Base-by-base conservation (phyloP, 1,284 basidiomycete genomes). In the Cutaneotrichosporon cyanovorans region DNA sequence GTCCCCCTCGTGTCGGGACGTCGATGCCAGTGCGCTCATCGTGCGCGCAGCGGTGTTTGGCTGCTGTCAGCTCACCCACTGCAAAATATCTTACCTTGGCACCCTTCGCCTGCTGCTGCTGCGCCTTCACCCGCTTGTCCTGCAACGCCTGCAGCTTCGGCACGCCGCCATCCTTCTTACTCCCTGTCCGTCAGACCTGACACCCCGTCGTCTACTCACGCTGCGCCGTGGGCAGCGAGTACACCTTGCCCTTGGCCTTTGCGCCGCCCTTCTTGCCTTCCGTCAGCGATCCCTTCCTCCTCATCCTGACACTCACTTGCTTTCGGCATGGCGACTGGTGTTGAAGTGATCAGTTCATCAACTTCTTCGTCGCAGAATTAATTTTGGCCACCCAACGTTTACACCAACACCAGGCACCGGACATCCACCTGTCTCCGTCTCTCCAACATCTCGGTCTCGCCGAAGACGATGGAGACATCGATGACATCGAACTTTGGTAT, bases 111-210 rank as follows among this genome's bases (percentile, higher is more conserved):
- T 30, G 25, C n/a, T 10, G 42, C 42, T 23, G 37, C 21, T 55
- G 58, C 42, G 60, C 45, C 60, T 68, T 46, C 43, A 42, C 36
- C 6, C 40, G 37, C 47, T 51, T 55, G 54, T 50, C 48, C 55
- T 59, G 61, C 48, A 44, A 44, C 40, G 45, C 81, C 84, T 45
- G 85, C 68, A 72, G 75, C 59, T 80, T 80, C 9, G 86, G 86
- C 1, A 89, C 74, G 15, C 86, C 86, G 37, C 83, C 83, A 66
- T 88, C 86, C 63, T 87, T 88, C 84, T 87, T 60, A 36, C 38
- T 35, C 30, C 19, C 18, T 35, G 34, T 23, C n/a, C 18, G 45
- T 30, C n/a, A 15, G 2, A 9, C 6, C 4, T 22, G 11, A 21
- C 15, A n/a, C 25, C 25, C 12, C 9, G 9, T 4, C 5, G 23